phyloP scores from a whole-genome alignment of 2,329 filamentous ascomycete species.

The Monilinia fructicola region DNA sequence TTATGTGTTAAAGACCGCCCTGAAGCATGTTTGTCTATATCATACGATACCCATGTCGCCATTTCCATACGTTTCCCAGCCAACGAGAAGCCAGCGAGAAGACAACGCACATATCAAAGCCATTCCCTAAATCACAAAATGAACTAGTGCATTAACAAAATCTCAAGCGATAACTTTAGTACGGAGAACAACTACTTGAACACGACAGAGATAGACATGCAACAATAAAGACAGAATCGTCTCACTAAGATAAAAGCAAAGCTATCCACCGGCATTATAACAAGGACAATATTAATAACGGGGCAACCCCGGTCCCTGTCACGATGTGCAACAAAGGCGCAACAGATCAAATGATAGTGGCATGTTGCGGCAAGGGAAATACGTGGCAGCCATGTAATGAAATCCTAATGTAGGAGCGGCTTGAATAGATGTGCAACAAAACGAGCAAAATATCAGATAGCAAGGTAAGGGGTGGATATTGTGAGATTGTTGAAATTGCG shows the following conservation, averaged over 20 bases:
- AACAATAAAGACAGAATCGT: background rate
- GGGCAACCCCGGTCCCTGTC: constrained; percentile 11
- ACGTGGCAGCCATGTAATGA: constrained; percentile 4
- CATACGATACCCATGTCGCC: background rate
- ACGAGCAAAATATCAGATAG: background rate
- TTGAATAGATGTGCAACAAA: constrained; percentile 22
- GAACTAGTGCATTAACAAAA: constrained; percentile 4
- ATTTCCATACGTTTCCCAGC: background rate
- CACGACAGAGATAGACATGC: constrained; percentile 10
- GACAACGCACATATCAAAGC: constrained; percentile 2
- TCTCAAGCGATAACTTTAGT: background rate
- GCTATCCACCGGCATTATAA: background rate
- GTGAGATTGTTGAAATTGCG: background rate
- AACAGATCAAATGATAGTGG: constrained; percentile 9
- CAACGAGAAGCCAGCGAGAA: background rate
- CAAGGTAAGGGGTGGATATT: constrained; percentile 6
- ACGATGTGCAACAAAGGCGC: constrained; percentile 16
- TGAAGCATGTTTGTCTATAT: background rate
- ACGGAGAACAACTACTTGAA: constrained; percentile 7
- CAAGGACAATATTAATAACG: background rate
- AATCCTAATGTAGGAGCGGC: constrained; percentile 6
- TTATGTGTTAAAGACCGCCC: background rate
- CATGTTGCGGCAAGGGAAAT: too few relatives aligned
- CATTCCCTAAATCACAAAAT: background rate
- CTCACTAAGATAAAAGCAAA: background rate